Base-by-base conservation (phyloP, 352 stramenopile genomes). In the Globisporangium ultimum region DNA sequence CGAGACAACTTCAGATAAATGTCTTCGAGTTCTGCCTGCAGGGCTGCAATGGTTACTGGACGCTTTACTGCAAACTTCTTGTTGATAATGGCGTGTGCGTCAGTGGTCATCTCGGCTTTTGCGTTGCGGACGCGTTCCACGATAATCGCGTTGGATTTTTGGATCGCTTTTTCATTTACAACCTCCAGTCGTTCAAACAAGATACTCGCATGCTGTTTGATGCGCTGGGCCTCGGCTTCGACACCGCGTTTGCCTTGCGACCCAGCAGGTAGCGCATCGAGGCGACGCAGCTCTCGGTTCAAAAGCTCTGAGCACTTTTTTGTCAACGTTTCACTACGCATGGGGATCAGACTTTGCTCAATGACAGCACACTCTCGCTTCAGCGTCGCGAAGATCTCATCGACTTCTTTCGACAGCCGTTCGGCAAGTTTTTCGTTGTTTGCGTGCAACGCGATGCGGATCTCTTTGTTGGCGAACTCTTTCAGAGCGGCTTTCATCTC, bases 131-230 rank as follows among this genome's bases (percentile, higher is more conserved):
- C 62, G 17, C 72, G 63, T 32, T 93, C 77, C 34, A 70, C 78
- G 55, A 90, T 60, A 11, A 66, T 63, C 21, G 69, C 66, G 17
- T 72, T 80, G 1, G 77, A 76, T 43, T 80, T 80, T 17, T 89
- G 78, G 47, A 90, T 78, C 14, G 80, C 76, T 50, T 87, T 87
- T 24, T 88, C 80, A 32, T 93, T 93, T 2, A 70, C 62, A 10
- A 93, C 78, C 24, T 89, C 77, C 11, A 93, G 60, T 47, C 85
- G 87, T 53, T 91, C 80, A 63, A 89, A 91, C 22, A 93, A 53
- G 9, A 89, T 71, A 14, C 42, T 72, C 2, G 78, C 79, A 50
- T 88, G 82, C 48, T 91, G 71, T 40, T 70, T 64, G 43, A 93
- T 61, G 10, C 83, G 76, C n/a, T 62, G 65, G 18, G 70, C 76